Conservation (phyloP, 495 filamentous ascomycete species). For the Poronia punctata region DNA sequence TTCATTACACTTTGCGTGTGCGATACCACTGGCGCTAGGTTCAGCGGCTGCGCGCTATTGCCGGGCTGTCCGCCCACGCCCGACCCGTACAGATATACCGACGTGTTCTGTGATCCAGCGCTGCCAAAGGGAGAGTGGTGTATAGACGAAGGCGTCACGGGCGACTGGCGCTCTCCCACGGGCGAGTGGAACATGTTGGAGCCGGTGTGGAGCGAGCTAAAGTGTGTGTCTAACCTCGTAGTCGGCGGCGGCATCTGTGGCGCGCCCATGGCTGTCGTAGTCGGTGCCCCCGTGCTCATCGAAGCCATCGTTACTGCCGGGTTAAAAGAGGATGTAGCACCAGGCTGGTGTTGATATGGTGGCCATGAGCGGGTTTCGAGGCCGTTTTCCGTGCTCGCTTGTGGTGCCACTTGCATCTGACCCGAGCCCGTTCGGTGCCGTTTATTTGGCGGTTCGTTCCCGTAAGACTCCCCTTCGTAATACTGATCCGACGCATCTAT, state of each 20-base stretch:
- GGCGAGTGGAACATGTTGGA: conserved; percentile 17
- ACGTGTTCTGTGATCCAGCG: conserved; percentile 14
- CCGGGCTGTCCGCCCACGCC: conserved; percentile 16
- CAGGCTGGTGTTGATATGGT: conserved; percentile 15
- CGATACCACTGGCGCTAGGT: conserved; percentile 23
- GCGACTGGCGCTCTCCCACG: conserved; percentile 20
- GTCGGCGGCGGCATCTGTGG: conserved; percentile 24
- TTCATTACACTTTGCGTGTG: conserved; percentile 21
- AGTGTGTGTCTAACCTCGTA: conserved; percentile 24
- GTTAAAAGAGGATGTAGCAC: conserved; percentile 15
- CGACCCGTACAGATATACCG: conserved; percentile 22
- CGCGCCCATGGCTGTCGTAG: conserved; percentile 19
- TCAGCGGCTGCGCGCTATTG: conserved; percentile 18
- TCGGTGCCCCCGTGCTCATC: conserved; percentile 22
- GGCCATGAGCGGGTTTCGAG: conserved; percentile 22
- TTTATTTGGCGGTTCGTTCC: conserved; percentile 21
- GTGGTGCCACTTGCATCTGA: conserved; percentile 16
- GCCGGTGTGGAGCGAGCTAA: conserved; percentile 19
- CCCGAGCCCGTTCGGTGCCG: conserved; percentile 23
- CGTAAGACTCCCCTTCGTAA: conserved; percentile 25
- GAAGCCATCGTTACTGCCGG: conserved; percentile 21
- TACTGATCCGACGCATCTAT: conserved; percentile 16
- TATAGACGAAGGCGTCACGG: conserved; percentile 20
- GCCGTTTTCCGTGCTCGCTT: conserved; percentile 19
- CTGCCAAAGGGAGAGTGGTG: conserved; percentile 19